phyloP scores from a whole-genome alignment of 23 red algal species.

The Gracilaria caudata region DNA sequence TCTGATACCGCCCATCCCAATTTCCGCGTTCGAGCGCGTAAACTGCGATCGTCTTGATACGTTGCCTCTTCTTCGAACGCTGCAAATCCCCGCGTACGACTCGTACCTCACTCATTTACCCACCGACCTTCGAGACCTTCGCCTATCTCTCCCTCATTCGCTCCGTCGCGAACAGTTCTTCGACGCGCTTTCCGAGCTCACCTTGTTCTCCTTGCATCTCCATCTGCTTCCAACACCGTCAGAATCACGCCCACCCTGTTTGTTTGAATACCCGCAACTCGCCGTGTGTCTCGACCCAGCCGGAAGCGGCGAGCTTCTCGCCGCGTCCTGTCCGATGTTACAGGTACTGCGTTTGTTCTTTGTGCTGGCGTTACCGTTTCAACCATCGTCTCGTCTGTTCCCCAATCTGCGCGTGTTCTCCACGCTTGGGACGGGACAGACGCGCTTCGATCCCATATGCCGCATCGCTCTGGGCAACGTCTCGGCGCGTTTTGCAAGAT shows the following conservation, averaged over 20 bases:
- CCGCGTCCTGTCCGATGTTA: not conserved
- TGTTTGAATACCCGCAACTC: not conserved
- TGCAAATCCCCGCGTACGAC: not conserved
- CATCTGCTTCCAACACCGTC: not conserved
- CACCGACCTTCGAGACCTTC: not conserved
- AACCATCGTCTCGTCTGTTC: not conserved
- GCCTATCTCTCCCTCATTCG: not conserved
- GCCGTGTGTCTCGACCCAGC: not conserved
- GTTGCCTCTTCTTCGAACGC: not conserved
- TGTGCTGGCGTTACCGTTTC: not conserved
- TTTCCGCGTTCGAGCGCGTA: not conserved
- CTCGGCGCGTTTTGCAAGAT: not conserved
- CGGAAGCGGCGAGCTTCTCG: not conserved
- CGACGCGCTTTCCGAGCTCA: not conserved
- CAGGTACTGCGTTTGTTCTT: not conserved
- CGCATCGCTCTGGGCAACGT: not conserved
- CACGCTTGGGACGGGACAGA: not conserved
- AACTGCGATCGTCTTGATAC: not conserved
- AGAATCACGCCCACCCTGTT: too few relatives aligned
- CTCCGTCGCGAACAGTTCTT: not conserved
- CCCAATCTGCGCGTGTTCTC: not conserved
- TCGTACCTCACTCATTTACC: not conserved
- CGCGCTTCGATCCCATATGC: not conserved
- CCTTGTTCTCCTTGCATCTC: not conserved
- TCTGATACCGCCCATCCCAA: not conserved